phyloP scores from a whole-genome alignment of 2,329 filamentous ascomycete genomes.

The Tolypocladium amazonense region DNA sequence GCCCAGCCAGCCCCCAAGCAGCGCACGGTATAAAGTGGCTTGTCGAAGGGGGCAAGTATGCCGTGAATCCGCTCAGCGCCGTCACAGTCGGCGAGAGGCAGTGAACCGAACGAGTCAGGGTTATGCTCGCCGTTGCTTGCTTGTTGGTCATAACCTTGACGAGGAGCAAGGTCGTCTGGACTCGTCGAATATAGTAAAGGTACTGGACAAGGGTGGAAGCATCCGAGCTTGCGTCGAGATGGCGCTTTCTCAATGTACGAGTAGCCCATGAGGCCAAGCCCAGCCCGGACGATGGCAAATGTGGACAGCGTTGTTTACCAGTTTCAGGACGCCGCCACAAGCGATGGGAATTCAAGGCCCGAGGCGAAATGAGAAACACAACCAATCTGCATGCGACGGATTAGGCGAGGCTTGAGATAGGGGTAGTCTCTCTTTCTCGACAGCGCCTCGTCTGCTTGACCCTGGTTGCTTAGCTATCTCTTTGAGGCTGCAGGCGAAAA shows the following conservation, averaged over 20 bases:
- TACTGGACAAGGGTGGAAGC: not conserved
- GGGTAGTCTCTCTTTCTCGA: not conserved
- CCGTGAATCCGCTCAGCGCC: not conserved
- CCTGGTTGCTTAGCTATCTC: not conserved
- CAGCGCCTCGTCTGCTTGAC: not conserved
- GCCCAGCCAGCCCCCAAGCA: not conserved
- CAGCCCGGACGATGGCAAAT: not conserved
- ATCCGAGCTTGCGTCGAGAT: not conserved
- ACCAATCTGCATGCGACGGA: conserved; percentile 6
- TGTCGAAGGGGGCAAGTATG: not conserved
- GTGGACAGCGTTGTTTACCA: not conserved
- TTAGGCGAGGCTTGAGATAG: not conserved
- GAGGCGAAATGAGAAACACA: conserved; percentile 6
- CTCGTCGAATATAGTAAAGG: not conserved
- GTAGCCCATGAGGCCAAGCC: not conserved
- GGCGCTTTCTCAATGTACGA: not conserved
- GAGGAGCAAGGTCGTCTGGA: not conserved
- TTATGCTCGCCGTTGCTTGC: not conserved
- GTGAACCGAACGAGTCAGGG: not conserved
- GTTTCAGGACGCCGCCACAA: not conserved
- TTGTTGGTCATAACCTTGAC: not conserved
- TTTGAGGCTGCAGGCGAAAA: not conserved
- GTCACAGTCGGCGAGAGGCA: not conserved
- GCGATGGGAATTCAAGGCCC: not conserved
- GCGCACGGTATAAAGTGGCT: not conserved